Percentiles rank a stretch among this genome's conserved stretches.
phyloP scores from a whole-genome alignment of 305 asterid genomes.

The Lippia alba region DNA sequence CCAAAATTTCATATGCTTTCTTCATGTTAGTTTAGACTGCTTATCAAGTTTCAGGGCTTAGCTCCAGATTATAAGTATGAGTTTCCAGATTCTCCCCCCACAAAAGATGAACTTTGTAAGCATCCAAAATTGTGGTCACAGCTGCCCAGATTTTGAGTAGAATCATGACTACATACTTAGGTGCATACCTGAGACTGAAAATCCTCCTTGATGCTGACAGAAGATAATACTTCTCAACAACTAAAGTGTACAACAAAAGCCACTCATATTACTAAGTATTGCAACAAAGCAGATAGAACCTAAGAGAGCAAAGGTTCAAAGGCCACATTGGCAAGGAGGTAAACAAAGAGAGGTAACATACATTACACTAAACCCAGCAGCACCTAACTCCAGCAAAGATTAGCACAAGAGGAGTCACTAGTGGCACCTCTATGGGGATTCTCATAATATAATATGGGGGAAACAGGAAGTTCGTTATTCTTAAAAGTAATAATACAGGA shows the following conservation, averaged over 20 bases:
- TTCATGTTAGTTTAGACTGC: not conserved
- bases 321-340: not conserved
- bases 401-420: conserved; percentile 14
- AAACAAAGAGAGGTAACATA: not conserved
- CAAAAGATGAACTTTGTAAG: not conserved
- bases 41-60: conserved; percentile 9
- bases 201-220: conserved; percentile 18
- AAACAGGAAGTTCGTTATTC: not conserved
- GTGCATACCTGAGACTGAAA: conserved; percentile 9
- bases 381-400: conserved; percentile 27
- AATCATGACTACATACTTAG: not conserved
- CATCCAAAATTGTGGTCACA: conserved; percentile 11
- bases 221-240: conserved; percentile 21
- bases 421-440: conserved; percentile 9
- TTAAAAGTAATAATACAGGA: not conserved
- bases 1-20: conserved; percentile 8
- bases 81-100: not conserved
- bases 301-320: conserved; percentile 16
- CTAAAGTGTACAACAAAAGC: conserved; percentile 17
- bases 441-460: not conserved
- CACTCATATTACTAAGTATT: conserved; percentile 21
- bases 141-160: conserved; percentile 11
- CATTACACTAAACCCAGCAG: conserved; percentile 6
- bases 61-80: conserved; percentile 1
- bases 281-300: conserved; percentile 1